Evolutionary conservation across 2,329 filamentous ascomycete genomes (phyloP).

Genomic region (Scedosporium dehoogii): DNA sequence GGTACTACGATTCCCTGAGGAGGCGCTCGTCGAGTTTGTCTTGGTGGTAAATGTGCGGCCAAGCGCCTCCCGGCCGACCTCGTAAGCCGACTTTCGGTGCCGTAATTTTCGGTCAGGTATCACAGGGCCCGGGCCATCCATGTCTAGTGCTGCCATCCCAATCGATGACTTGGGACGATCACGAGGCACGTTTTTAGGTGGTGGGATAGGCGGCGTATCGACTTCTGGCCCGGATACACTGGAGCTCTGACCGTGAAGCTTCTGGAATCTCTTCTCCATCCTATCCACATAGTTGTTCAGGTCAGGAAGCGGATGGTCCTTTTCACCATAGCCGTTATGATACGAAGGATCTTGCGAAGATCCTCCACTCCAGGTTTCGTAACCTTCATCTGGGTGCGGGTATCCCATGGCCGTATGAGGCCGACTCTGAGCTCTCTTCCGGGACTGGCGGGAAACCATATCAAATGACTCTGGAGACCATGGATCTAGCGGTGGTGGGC

Average conservation of each 20-base stretch:
- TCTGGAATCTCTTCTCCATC: slow-evolving; percentile 76
- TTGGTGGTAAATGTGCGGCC: slow-evolving; percentile 80
- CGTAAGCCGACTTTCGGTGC: slow-evolving; percentile 67
- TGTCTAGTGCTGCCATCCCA: slow-evolving; percentile 25
- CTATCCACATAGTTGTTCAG: slow-evolving; percentile 80
- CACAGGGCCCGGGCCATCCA: slow-evolving; percentile 10
- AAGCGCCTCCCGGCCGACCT: slow-evolving; percentile 60
- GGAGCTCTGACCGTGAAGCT: slow-evolving; percentile 54
- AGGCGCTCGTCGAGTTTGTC: slow-evolving; percentile 72
- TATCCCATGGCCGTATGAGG: slow-evolving; percentile 71
- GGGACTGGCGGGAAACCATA: slow-evolving; percentile 27
- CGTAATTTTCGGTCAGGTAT: slow-evolving; percentile 36
- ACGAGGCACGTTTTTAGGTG: slow-evolving; percentile 43
- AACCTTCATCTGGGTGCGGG: slow-evolving; percentile 48
- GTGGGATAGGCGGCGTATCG: slow-evolving; percentile 51
- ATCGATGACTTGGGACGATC: slow-evolving; percentile 51
- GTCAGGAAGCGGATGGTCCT: slow-evolving; percentile 50
- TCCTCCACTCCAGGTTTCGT: slow-evolving; percentile 46
- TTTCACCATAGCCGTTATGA: slow-evolving; percentile 28
- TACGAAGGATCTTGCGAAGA: slow-evolving; percentile 39
- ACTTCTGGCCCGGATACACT: slow-evolving; percentile 32
- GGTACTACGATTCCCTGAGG: slow-evolving; percentile 59
- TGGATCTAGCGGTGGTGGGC: slow-evolving; percentile 50
- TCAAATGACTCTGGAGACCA: slow-evolving; percentile 91
- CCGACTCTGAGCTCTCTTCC: slow-evolving; percentile 25